phyloP scores from a whole-genome alignment of 2,329 filamentous ascomycete species.

The Meredithiella fracta region DNA sequence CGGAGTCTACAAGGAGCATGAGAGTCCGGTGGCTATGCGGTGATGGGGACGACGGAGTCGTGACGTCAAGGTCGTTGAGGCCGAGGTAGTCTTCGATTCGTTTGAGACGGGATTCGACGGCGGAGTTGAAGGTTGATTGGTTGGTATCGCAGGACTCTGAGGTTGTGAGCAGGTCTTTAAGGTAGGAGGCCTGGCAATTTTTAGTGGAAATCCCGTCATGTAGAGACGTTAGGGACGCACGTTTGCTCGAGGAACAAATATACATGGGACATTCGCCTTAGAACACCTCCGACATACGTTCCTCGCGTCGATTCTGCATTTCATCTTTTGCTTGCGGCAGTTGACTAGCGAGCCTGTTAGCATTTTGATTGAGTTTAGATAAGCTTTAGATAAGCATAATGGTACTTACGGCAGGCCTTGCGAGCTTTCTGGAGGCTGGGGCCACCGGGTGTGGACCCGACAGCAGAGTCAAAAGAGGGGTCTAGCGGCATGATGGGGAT shows the following conservation, averaged over 20 bases:
- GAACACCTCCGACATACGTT: conserved; percentile 22
- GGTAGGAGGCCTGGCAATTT: conserved; percentile 7
- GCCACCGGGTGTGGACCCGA: conserved; percentile 5
- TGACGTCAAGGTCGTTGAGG: conserved; percentile 15
- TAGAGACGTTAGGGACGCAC: conserved; percentile 15
- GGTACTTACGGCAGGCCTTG: conserved; percentile 20
- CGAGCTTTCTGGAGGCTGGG: conserved; percentile 17
- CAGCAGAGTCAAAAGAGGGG: too few species aligned
- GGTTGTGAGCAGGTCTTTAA: conserved; percentile 12
- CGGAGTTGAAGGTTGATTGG: conserved; percentile 14
- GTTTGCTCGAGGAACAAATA: conserved; percentile 26
- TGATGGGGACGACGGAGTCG: not conserved
- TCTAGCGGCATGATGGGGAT: too few species aligned
- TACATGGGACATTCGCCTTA: conserved; percentile 23
- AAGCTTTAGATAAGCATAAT: conserved; percentile 1
- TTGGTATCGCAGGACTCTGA: conserved; percentile 14
- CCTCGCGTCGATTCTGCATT: conserved; percentile 23
- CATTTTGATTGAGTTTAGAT: conserved; percentile 18
- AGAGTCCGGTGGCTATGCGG: conserved; percentile 5
- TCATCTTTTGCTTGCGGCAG: conserved; percentile 19
- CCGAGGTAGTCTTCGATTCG: conserved; percentile 19
- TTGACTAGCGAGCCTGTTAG: not conserved
- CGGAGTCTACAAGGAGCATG: not conserved
- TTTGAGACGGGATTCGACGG: conserved; percentile 16
- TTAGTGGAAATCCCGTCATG: not conserved